Evolutionary conservation across 2,329 filamentous ascomycete species (phyloP).

Genomic region (Zasmidium cellare): DNA sequence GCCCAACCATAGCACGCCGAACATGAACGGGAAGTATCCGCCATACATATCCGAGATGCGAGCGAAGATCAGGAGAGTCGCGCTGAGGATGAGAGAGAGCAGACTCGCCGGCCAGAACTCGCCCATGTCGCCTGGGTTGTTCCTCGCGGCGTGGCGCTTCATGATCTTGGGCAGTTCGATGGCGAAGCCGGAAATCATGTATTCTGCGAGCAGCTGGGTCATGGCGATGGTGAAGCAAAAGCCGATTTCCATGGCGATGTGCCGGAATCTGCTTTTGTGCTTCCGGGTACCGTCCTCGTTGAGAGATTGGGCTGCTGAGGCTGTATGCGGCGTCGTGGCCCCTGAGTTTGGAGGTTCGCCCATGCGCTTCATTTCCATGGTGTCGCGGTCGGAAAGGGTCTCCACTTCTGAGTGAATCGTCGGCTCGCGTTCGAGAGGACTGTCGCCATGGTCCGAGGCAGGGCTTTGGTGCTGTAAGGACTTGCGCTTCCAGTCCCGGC

Average conservation of each 20-base stretch:
- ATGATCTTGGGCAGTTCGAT: constrained; percentile 35
- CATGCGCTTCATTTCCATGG: constrained; percentile 9
- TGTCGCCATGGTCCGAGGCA: constrained; percentile 10
- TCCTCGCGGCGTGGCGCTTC: constrained; percentile 2
- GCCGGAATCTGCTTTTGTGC: constrained; percentile 28
- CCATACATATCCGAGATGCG: constrained; percentile 38
- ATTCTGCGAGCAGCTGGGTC: constrained; percentile 39
- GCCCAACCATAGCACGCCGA: constrained; percentile 35
- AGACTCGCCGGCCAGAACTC: constrained; percentile 38
- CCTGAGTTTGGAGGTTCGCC: background rate
- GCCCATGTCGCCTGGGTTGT: constrained; percentile 22
- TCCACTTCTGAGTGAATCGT: constrained; percentile 16
- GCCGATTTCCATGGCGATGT: constrained; percentile 31
- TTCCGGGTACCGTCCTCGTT: background rate
- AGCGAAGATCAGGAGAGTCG: constrained; percentile 35
- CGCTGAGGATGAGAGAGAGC: constrained; percentile 35
- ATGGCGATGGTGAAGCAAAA: constrained; percentile 39
- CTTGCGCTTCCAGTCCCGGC: constrained; percentile 27
- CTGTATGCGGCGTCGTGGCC: background rate
- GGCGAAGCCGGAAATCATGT: constrained; percentile 39
- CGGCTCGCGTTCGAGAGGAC: constrained; percentile 6
- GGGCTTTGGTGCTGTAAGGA: constrained; percentile 19
- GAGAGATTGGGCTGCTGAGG: background rate
- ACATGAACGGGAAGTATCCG: constrained; percentile 38
- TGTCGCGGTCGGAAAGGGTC: constrained; percentile 1